A percentile compares a stretch with the other conserved stretches of the same genome.
phyloP scores from a whole-genome alignment of 164 flowering plant genomes.

The Pachysandra terminalis region DNA sequence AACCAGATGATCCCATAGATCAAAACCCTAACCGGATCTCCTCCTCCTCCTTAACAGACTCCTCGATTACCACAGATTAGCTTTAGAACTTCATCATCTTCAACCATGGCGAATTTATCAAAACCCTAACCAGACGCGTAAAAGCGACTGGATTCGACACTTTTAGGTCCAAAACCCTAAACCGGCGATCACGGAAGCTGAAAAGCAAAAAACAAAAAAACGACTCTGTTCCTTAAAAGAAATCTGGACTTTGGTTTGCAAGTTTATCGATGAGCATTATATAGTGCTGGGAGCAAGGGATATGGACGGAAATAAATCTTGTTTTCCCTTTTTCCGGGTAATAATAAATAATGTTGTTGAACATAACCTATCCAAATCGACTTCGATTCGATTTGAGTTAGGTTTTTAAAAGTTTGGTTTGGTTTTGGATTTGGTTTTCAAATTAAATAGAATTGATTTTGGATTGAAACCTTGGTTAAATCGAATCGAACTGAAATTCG shows the following conservation, averaged over 20 bases:
- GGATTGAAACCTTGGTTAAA: no score
- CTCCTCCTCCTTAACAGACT: neutral
- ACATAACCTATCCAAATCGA: no score
- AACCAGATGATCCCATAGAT: conserved; percentile 48
- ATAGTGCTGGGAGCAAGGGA: no score
- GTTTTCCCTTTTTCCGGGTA: no score
- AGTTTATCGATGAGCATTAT: no score
- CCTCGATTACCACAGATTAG: neutral
- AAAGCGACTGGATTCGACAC: neutral
- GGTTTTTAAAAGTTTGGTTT: no score
- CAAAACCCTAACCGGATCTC: neutral
- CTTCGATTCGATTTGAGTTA: no score
- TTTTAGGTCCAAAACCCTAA: conserved; percentile 2
- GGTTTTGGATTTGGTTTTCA: no score
- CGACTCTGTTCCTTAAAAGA: neutral
- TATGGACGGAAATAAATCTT: no score
- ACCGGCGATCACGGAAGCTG: neutral
- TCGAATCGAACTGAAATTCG: no score
- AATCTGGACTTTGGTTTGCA: neutral
- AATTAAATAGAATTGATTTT: no score
- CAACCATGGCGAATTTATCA: neutral
- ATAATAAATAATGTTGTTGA: no score
- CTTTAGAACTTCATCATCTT: neutral
- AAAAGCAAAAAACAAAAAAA: neutral
- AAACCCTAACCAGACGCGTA: neutral